Percentiles rank a stretch among this genome's conserved stretches.
These are phyloP conservation scores for Verticillium albo-atrum DNA, from an alignment of 2,329 filamentous ascomycete species.

Conservation along the genomic window DNA sequence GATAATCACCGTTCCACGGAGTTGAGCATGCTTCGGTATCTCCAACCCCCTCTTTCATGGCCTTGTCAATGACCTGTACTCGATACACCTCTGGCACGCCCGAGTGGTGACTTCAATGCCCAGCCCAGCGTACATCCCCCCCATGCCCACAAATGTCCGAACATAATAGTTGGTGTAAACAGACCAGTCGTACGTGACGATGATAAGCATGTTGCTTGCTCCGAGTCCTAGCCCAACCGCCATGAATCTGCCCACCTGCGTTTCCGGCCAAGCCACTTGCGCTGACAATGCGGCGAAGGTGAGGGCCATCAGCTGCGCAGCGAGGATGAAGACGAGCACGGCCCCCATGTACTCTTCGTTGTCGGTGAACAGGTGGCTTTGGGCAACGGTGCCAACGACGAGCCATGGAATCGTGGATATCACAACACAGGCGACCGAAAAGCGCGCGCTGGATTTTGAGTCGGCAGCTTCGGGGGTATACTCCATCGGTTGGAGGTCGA, in stretches of 20 bases:
- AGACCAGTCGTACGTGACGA: neutral
- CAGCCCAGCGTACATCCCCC: neutral
- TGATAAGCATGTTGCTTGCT: neutral
- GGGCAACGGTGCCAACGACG: neutral
- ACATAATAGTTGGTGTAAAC: neutral
- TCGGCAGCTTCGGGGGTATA: neutral
- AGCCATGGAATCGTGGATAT: neutral
- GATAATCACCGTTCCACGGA: no score
- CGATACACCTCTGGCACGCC: neutral
- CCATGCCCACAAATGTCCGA: neutral
- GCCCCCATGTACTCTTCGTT: neutral
- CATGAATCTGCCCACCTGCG: neutral
- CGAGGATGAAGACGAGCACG: neutral
- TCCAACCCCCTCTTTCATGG: neutral
- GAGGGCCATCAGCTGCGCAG: neutral
- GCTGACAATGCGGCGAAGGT: neutral
- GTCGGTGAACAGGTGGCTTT: neutral
- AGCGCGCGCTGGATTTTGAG: neutral
- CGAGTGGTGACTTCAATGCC: neutral
- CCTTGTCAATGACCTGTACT: neutral
- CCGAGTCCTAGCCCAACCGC: neutral
- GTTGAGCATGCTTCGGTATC: no score
- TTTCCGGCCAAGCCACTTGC: neutral
- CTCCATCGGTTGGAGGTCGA: neutral
- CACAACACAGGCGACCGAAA: neutral